phyloP scores from a whole-genome alignment of 2,329 filamentous ascomycete genomes.

The Pseudopyrenochaeta lycopersici region DNA sequence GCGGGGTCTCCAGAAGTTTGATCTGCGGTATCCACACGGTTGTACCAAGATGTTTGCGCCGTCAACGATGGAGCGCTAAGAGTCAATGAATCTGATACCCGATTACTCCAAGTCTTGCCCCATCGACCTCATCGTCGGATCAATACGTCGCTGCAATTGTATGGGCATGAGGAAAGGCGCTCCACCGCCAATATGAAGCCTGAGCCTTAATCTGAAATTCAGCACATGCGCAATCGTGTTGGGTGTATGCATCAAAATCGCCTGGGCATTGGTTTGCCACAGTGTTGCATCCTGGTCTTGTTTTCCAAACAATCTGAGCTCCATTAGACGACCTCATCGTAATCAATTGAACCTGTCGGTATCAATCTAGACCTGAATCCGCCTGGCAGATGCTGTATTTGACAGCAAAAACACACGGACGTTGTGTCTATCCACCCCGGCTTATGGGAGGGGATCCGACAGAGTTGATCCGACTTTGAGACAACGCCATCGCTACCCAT shows the following conservation, averaged over 20 bases:
- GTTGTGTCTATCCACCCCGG: conserved; percentile 41
- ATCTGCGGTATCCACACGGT: conserved; percentile 25
- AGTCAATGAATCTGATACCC: conserved; percentile 3
- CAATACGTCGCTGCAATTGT: conserved; percentile 7
- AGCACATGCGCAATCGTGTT: conserved; percentile 13
- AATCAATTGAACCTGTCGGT: conserved; percentile 32
- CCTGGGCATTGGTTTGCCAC: neutral
- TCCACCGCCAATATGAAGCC: conserved; percentile 4
- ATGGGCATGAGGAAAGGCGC: conserved; percentile 5
- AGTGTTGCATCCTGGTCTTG: conserved; percentile 3
- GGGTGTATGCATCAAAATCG: neutral
- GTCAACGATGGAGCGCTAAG: conserved; percentile 7
- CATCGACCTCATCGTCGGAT: conserved; percentile 15
- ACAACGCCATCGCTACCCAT: conserved; percentile 43
- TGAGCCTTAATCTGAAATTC: neutral
- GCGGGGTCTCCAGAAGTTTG: conserved; percentile 34
- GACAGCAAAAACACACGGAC: conserved; percentile 45
- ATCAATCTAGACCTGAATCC: conserved; percentile 29
- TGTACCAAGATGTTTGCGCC: conserved; percentile 14
- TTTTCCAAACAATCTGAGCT: conserved; percentile 19
- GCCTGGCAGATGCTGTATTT: conserved; percentile 44
- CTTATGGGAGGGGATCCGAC: conserved; percentile 50
- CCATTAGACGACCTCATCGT: conserved; percentile 25
- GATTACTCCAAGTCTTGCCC: conserved; percentile 20
- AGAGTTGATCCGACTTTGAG: conserved; percentile 47